A percentile compares a stretch with the other conserved stretches of the same genome.
Evolutionary conservation across 306 rosid species (phyloP).

Genomic region (Astragalus glycyphyllos): DNA sequence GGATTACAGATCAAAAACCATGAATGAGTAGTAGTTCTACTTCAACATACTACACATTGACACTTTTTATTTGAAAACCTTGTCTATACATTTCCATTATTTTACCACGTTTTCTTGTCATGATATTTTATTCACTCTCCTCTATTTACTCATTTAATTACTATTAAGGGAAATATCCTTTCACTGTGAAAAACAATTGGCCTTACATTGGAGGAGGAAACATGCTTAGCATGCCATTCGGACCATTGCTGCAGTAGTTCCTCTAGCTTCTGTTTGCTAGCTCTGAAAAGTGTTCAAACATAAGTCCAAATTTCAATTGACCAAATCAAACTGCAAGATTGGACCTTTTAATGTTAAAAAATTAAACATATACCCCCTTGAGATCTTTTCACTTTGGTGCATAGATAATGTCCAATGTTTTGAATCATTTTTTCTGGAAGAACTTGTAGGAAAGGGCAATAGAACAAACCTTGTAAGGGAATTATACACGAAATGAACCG

Average conservation of each 20-base stretch:
- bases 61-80: conserved; percentile 20
- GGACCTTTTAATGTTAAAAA: not conserved
- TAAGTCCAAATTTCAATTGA: conserved; percentile 25
- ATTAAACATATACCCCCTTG: not conserved
- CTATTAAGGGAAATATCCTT: conserved; percentile 7
- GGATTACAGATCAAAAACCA: conserved; percentile 32
- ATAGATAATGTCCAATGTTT: not conserved
- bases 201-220: conserved; percentile 64
- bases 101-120: conserved; percentile 24
- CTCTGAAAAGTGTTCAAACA: conserved; percentile 56
- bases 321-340: conserved; percentile 3
- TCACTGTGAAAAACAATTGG: conserved; percentile 9
- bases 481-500: conserved; percentile 70
- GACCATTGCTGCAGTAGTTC: conserved; percentile 91
- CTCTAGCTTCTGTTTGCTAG: conserved; percentile 87
- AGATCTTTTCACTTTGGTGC: conserved; percentile 9
- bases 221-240: conserved; percentile 83
- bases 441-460: conserved; percentile 20
- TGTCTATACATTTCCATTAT: not conserved
- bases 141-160: conserved; percentile 13
- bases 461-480: conserved; percentile 78
- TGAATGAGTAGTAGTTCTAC: not conserved
- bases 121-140: conserved; percentile 18
- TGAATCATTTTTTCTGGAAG: not conserved
- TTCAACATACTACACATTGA: too few species aligned